Conservation (phyloP, 2,329 filamentous ascomycete genomes). For the Arthrobotrys iridis region DNA sequence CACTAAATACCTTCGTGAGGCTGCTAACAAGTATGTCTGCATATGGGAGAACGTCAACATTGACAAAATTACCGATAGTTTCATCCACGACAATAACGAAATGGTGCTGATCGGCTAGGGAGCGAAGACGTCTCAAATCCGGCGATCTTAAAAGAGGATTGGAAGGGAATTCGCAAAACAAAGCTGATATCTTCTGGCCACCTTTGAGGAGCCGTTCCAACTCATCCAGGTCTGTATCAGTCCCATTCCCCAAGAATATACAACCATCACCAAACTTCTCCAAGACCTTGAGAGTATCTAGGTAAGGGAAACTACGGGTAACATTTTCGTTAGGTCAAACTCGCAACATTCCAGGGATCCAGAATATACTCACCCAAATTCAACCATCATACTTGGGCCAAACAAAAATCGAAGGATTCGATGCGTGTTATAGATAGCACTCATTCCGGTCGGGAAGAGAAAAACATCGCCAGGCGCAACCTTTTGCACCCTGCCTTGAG, state of each 20-base stretch:
- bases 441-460: slow-evolving; percentile 91
- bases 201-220: slow-evolving; percentile 75
- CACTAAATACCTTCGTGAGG: slow-evolving; percentile 95
- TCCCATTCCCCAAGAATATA: slow-evolving; percentile 85
- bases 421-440: slow-evolving; percentile 89
- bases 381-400: slow-evolving; percentile 78
- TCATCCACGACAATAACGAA: slow-evolving; percentile 95
- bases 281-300: slow-evolving; percentile 93
- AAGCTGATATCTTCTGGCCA: slow-evolving; percentile 80
- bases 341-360: background rate
- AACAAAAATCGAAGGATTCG: slow-evolving; percentile 74
- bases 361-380: slow-evolving; percentile 71
- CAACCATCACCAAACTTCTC: slow-evolving; percentile 93
- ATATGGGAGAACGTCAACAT: slow-evolving; percentile 88
- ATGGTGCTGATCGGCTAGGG: slow-evolving; percentile 80
- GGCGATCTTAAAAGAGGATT: slow-evolving; percentile 90
- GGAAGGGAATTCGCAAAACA: slow-evolving; percentile 95
- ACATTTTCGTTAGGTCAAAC: background rate
- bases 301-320: slow-evolving; percentile 78
- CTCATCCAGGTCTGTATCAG: slow-evolving; percentile 80
- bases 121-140: slow-evolving; percentile 81
- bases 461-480: slow-evolving; percentile 89
- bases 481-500: slow-evolving; percentile 68
- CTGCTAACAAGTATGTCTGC: slow-evolving; percentile 94
- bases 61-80: slow-evolving; percentile 95